Evolutionary conservation across 2,329 filamentous ascomycete species (phyloP).

Genomic region (Sporothrix pallida): DNA sequence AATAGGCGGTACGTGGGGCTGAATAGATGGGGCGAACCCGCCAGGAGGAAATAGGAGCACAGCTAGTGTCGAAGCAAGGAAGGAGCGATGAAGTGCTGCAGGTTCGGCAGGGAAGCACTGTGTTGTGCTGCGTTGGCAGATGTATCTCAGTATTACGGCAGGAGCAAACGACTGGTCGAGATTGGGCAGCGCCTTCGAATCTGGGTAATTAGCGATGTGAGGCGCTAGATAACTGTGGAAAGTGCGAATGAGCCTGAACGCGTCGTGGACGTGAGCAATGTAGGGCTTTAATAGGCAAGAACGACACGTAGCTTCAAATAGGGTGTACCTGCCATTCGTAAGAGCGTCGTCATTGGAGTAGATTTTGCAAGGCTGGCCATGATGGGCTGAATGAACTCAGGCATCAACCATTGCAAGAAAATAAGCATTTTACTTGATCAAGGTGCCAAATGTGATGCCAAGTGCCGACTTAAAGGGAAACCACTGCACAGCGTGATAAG

Average conservation of each 20-base stretch:
- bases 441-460: too few species aligned
- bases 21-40: constrained; percentile 26
- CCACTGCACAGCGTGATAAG: not conserved
- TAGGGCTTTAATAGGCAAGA: constrained; percentile 12
- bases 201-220: constrained; percentile 15
- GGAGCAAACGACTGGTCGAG: constrained; percentile 5
- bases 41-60: constrained; percentile 5
- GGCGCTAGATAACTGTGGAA: constrained; percentile 13
- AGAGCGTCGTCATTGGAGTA: not conserved
- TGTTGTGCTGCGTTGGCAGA: not conserved
- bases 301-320: constrained; percentile 31
- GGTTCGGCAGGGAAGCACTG: not conserved
- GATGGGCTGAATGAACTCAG: not conserved
- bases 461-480: not conserved
- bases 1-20: constrained; percentile 24
- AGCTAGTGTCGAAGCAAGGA: constrained; percentile 23
- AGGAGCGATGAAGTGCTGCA: constrained; percentile 12
- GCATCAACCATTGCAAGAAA: not conserved
- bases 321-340: not conserved
- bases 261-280: constrained; percentile 16
- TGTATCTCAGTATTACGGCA: not conserved
- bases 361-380: not conserved
- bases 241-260: constrained; percentile 6
- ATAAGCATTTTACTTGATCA: not conserved
- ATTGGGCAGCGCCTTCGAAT: constrained; percentile 21